Evolutionary conservation across 1,284 basidiomycete species (phyloP), one percentile per base, ranked within the genome.

Genomic region (Heterobasidion irregulare): DNA sequence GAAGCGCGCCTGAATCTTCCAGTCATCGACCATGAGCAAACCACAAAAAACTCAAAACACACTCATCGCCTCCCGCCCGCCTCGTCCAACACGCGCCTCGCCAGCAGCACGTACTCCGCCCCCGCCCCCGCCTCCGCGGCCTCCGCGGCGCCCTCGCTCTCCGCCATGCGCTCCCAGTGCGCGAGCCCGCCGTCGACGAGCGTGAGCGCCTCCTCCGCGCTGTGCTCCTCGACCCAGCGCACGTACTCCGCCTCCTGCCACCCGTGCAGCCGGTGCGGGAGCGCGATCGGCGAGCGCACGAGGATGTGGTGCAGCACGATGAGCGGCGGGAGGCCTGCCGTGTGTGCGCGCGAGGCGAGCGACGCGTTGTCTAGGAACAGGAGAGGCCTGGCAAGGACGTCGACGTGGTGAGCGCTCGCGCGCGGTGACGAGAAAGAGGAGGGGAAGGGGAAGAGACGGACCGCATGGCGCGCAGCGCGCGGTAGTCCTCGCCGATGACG

Each of bases 171-270:
- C 66, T 91, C 86, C 86, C 87, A 90, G 57, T 86, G 85, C 0
- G 75, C 64, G 32, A 92, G 68, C 6, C 84, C 84, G 8, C 83
- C 76, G 52, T 91, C 86, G 33, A 92, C 72, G 44, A 92, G 75
- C 15, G 82, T 79, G 75, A 81, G 78, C 2, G 84, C 80, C 65
- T 92, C 89, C 58, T 78, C 78, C 57, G 84, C 80, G 8, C 81
- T 75, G 63, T 91, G 89, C 63, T 92, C 87, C 56, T 89, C 84
- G 33, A 92, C 79, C 89, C 89, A 94, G 47, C 86, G 80, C 47
- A 93, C 89, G 66, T 97, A 98, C 71, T 97, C 94, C 8, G 86
- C 80, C 66, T 96, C 92, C 57, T 90, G 87, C 94, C 94, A 97
- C 0, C 89, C 86, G 64, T 96, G 92, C 52, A 93, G 70, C 52